A percentile compares a stretch with the other conserved stretches of the same genome.
Evolutionary conservation across 148 eudicot species (phyloP).

Genomic region (Polygonum maritimum): DNA sequence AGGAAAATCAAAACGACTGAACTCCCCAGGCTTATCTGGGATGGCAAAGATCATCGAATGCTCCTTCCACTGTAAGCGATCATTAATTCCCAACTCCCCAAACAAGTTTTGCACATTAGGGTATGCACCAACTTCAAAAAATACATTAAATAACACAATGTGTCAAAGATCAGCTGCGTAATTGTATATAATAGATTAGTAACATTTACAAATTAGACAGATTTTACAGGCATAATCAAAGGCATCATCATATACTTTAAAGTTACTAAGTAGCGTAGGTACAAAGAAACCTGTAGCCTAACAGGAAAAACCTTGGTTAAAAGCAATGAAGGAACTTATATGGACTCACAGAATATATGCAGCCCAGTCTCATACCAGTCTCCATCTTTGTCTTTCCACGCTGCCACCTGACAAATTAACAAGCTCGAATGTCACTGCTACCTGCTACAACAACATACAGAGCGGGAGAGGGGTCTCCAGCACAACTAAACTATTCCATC

Average conservation of each 20-base stretch:
- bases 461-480: neutral
- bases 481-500: neutral
- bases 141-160: constrained; percentile 11
- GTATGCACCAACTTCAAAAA: constrained; percentile 91
- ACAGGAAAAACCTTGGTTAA: neutral
- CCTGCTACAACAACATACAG: neutral
- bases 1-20: constrained; percentile 94
- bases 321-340: neutral
- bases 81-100: constrained; percentile 89
- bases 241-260: neutral
- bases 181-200: neutral
- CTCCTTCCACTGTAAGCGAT: constrained; percentile 98
- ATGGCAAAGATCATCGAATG: constrained; percentile 98
- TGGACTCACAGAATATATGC: constrained; percentile 91
- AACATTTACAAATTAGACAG: neutral
- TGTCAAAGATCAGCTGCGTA: constrained; percentile 10
- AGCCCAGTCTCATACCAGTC: constrained; percentile 98
- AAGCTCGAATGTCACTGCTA: neutral
- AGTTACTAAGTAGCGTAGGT: neutral
- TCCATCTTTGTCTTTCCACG: constrained; percentile 96
- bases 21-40: constrained; percentile 97
- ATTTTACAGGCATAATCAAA: neutral
- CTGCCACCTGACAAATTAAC: constrained; percentile 54
- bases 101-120: constrained; percentile 96
- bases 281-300: neutral